Conservation (phyloP, 75 land plant species). For the Cupressus sempervirens region DNA sequence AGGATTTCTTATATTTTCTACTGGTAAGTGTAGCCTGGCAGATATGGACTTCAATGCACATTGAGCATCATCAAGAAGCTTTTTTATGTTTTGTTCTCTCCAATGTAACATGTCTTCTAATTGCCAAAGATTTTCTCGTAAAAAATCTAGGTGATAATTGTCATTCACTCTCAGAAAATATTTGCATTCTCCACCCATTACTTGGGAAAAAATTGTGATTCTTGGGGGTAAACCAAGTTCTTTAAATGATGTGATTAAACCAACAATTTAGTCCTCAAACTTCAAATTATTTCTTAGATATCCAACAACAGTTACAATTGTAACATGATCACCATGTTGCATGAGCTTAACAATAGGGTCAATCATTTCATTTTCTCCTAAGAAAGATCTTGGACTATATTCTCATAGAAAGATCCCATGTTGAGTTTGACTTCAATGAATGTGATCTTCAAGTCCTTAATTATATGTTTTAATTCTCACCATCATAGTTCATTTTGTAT, state of each 20-base stretch:
- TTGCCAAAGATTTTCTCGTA: constrained; percentile 34
- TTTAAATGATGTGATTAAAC: constrained; percentile 34
- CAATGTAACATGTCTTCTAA: constrained; percentile 33
- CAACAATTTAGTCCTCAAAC: constrained; percentile 39
- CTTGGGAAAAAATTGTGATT: constrained; percentile 33
- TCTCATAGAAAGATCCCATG: too few relatives aligned
- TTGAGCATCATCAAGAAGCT: constrained; percentile 38
- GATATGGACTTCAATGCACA: constrained; percentile 33
- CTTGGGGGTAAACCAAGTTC: constrained; percentile 23
- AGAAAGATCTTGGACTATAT: too few relatives aligned
- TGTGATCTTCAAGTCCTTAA: too few relatives aligned
- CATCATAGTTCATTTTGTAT: too few relatives aligned
- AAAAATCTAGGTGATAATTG: constrained; percentile 35
- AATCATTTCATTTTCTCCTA: too few relatives aligned
- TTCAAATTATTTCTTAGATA: constrained; percentile 34
- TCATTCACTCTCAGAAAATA: constrained; percentile 30
- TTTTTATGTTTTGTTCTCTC: constrained; percentile 18
- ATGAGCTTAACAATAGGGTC: too few relatives aligned
- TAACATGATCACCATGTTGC: too few relatives aligned
- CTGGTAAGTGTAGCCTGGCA: constrained; percentile 32
- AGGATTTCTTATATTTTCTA: constrained; percentile 39
- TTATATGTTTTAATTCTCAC: too few relatives aligned
- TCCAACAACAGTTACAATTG: constrained; percentile 25
- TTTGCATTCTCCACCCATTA: constrained; percentile 56
- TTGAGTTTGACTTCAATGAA: too few relatives aligned